Evolutionary conservation across 345 rosid species (phyloP), one percentile per base, ranked within the genome.

Genomic region (Balakata baccata): DNA sequence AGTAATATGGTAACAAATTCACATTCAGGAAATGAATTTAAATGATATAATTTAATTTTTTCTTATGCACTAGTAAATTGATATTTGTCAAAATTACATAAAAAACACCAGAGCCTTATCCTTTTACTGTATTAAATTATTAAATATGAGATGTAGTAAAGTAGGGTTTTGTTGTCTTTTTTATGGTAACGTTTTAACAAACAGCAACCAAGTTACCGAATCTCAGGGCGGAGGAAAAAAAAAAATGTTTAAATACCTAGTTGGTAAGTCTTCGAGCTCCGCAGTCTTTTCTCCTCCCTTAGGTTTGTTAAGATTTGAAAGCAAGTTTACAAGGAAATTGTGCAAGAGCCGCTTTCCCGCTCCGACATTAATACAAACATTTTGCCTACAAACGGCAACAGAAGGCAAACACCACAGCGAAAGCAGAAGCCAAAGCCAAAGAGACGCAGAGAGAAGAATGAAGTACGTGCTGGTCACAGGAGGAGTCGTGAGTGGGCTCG

Each of bases 401-500:
- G 65, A 57, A 12, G 18, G 17, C 4, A 6, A 43, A 22, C 29
- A 22, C 69, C 70, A 29, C 34, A 4, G 4, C 7, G n/a, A 41
- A 12, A 23, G 23, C 77, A 68, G 22, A 51, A 60, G 37, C 62
- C 39, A 60, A 11, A 29, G 62, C 9, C 22, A 1, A 13, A 18
- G 20, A 7, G 67, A 49, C 37, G n/a, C 29, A 23, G 69, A 58
- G 29, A 23, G 47, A 60, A 29, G 64, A 81, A 94, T 94, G 97
- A 94, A 94, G 90, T 94, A 89, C 85, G 97, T 94, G 41, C 71
- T 94, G 79, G 95, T 94, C 58, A 88, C 97, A 3, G 98, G 97
- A 49, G 98, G 98, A 79, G 98, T 94, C 46, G 98, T 94, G 41
- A 94, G 98, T 70, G 98, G 98, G 39, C 93, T 94, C 50, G 98